Conservation (phyloP, 2,329 filamentous ascomycete genomes). For the Epichloe baconii region DNA sequence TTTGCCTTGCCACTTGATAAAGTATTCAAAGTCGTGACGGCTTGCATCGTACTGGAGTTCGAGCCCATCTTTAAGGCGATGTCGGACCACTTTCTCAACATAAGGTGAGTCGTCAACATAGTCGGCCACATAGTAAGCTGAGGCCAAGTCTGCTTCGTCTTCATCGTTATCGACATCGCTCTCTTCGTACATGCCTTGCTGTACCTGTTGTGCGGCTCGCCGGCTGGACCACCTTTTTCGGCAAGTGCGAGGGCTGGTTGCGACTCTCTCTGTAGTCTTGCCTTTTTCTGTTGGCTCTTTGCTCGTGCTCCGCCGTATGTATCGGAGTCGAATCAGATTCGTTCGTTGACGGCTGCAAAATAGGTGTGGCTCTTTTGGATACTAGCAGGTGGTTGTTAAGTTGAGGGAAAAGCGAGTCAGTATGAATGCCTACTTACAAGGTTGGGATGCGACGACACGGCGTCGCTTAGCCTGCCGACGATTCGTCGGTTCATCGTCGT, state of each 20-base stretch:
- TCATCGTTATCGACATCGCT: conserved; percentile 53
- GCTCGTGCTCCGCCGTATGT: conserved; percentile 67
- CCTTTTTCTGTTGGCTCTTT: conserved; percentile 60
- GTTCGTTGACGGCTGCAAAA: conserved; percentile 38
- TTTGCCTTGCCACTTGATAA: conserved; percentile 94
- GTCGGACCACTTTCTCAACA: conserved; percentile 83
- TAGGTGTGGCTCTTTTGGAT: conserved; percentile 47
- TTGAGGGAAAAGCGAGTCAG: background rate
- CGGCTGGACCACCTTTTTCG: conserved; percentile 84
- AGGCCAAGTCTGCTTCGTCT: conserved; percentile 41
- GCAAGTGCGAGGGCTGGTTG: conserved; percentile 53
- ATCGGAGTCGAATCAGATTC: conserved; percentile 59
- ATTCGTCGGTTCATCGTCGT: conserved; percentile 44
- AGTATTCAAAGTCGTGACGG: conserved; percentile 73
- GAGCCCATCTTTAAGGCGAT: conserved; percentile 60
- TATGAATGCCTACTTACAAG: conserved; percentile 35
- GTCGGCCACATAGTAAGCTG: conserved; percentile 55
- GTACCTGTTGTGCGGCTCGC: conserved; percentile 64
- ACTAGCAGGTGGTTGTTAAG: conserved; percentile 23
- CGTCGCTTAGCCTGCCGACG: conserved; percentile 55
- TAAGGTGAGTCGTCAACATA: conserved; percentile 69
- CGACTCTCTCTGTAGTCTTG: conserved; percentile 58
- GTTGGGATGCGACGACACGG: conserved; percentile 50
- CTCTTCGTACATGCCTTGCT: conserved; percentile 50
- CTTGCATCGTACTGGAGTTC: conserved; percentile 43